Evolutionary conservation across 2,329 filamentous ascomycete genomes (phyloP).

Genomic region (Colletotrichum tropicale): DNA sequence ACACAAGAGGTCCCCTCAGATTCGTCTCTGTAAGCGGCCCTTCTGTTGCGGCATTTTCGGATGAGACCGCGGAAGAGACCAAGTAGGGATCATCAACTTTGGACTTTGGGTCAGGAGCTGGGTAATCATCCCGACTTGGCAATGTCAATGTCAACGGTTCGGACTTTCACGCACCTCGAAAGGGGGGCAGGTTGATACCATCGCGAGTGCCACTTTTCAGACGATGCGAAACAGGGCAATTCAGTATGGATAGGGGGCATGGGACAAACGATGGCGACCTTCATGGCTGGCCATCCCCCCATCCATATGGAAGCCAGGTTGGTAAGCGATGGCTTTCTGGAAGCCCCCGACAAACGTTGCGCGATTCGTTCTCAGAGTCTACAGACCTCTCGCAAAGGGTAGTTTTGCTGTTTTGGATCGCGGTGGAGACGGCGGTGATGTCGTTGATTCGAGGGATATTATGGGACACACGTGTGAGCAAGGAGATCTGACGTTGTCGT

Average conservation of each 20-base stretch:
- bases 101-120: background rate
- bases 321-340: background rate
- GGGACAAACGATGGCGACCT: background rate
- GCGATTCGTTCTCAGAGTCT: background rate
- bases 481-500: background rate
- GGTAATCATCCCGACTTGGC: background rate
- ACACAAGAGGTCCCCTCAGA: background rate
- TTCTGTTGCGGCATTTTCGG: background rate
- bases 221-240: background rate
- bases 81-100: background rate
- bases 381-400: background rate
- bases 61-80: background rate
- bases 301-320: background rate
- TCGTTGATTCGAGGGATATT: background rate
- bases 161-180: background rate
- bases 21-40: background rate
- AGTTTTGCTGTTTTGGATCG: background rate
- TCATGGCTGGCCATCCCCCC: background rate
- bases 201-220: background rate
- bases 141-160: background rate
- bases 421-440: background rate
- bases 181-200: background rate
- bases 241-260: background rate
- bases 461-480: background rate
- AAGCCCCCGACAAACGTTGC: background rate